A percentile compares a stretch with the other conserved stretches of the same genome.
Evolutionary conservation across 1,139 yeast species (phyloP).

Genomic region (Candida frijolesensis): DNA sequence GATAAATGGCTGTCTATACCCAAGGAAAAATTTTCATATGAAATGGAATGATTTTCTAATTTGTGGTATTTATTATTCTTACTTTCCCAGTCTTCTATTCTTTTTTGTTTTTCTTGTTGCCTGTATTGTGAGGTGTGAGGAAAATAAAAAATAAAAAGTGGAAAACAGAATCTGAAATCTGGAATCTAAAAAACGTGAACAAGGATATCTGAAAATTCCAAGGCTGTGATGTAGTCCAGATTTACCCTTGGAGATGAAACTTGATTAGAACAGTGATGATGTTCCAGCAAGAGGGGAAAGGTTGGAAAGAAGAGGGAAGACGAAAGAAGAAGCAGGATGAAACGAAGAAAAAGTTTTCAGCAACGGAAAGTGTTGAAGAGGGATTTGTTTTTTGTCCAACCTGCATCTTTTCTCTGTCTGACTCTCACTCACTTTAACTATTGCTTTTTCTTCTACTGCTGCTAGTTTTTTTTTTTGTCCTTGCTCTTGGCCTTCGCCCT

Average conservation of each 20-base stretch:
- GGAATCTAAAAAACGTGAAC: background rate
- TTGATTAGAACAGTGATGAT: no score
- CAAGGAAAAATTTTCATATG: background rate
- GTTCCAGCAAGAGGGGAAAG: no score
- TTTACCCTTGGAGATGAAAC: no score
- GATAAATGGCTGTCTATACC: background rate
- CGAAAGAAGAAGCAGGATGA: background rate
- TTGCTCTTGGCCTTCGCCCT: background rate
- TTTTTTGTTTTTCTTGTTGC: background rate
- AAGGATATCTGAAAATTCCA: no score
- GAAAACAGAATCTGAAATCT: background rate
- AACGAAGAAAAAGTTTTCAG: background rate
- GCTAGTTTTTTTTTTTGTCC: background rate
- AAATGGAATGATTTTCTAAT: background rate
- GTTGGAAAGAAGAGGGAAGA: background rate
- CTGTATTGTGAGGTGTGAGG: background rate
- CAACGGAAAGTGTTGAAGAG: background rate
- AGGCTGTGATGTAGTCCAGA: no score
- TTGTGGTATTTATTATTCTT: background rate
- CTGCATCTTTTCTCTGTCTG: background rate
- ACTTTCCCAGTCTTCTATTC: background rate
- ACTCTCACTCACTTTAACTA: background rate
- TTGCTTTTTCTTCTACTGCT: background rate
- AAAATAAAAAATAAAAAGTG: background rate
- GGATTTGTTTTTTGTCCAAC: slow-evolving; percentile 1